A percentile compares a stretch with the other conserved stretches of the same genome.
These are phyloP conservation scores for Kodamaea ohmeri DNA, from an alignment of 1,139 yeast species.

Conservation along the genomic window DNA sequence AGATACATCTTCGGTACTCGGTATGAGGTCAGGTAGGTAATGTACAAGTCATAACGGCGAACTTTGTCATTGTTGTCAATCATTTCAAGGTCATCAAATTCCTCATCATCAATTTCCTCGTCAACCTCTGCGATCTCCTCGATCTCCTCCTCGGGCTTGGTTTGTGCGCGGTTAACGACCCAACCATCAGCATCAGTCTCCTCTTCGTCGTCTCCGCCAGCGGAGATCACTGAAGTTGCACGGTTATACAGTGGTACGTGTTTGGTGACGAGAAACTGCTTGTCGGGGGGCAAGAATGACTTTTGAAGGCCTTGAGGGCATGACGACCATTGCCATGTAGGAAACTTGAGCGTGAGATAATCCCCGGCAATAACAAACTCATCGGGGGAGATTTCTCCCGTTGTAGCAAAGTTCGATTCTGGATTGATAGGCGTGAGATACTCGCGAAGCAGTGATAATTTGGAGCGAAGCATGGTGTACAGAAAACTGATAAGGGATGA, in stretches of 20 bases:
- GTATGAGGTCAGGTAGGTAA: slow-evolving; percentile 90
- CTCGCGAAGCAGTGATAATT: slow-evolving; percentile 81
- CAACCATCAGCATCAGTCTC: slow-evolving; percentile 57
- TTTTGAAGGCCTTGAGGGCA: slow-evolving; percentile 61
- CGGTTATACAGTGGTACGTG: slow-evolving; percentile 86
- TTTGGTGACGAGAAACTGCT: slow-evolving; percentile 80
- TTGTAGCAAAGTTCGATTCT: slow-evolving; percentile 71
- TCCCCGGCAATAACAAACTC: slow-evolving; percentile 95
- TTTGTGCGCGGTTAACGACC: slow-evolving; percentile 29
- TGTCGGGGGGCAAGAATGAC: slow-evolving; percentile 78
- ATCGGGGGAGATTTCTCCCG: slow-evolving; percentile 93
- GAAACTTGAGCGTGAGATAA: slow-evolving; percentile 82
- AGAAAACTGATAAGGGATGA: not conserved
- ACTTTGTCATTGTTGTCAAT: slow-evolving; percentile 33
- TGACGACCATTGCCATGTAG: slow-evolving; percentile 94
- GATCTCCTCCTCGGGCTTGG: slow-evolving; percentile 29
- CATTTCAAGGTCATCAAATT: slow-evolving; percentile 33
- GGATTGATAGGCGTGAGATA: slow-evolving; percentile 88
- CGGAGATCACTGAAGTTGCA: slow-evolving; percentile 54
- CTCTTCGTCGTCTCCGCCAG: slow-evolving; percentile 26
- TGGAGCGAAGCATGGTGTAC: slow-evolving; percentile 56
- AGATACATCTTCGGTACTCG: slow-evolving; percentile 93
- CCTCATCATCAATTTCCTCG: slow-evolving; percentile 27
- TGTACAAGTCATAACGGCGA: slow-evolving; percentile 82
- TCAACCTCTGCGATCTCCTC: slow-evolving; percentile 21